Percentiles rank a stretch among this genome's conserved stretches.
Evolutionary conservation across 1,139 yeast genomes (phyloP).

Genomic region (Nakaseomyces uthaithaninus): DNA sequence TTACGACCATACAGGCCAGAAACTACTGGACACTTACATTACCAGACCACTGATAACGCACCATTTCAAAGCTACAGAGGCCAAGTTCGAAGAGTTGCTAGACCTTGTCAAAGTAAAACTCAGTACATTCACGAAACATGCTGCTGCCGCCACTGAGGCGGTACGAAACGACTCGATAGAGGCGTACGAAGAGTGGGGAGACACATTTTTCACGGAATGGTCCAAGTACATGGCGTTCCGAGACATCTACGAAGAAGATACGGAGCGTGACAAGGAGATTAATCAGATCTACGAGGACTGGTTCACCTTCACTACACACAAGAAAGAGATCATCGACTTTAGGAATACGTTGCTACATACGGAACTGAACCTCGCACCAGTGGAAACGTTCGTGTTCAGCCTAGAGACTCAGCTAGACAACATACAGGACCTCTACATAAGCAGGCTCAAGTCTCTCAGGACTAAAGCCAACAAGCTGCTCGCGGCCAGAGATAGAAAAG

Average conservation of each 20-base stretch:
- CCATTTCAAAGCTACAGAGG: conserved; percentile 23
- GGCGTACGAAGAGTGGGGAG: conserved; percentile 65
- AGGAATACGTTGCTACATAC: conserved; percentile 4
- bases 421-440: conserved; percentile 1
- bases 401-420: background rate
- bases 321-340: conserved; percentile 19
- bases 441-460: background rate
- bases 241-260: conserved; percentile 16
- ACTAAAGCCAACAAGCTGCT: background rate
- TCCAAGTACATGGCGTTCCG: conserved; percentile 33
- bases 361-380: background rate
- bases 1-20: conserved; percentile 7
- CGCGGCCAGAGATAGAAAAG: conserved; percentile 3
- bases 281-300: conserved; percentile 16
- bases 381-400: background rate
- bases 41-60: conserved; percentile 6
- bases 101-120: conserved; percentile 35
- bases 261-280: conserved; percentile 7
- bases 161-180: conserved; percentile 52
- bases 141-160: conserved; percentile 39
- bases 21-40: conserved; percentile 7
- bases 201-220: conserved; percentile 52
- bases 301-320: conserved; percentile 19
- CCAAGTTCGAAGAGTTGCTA: conserved; percentile 36
- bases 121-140: conserved; percentile 32